Percentiles rank a stretch among this genome's conserved stretches.
Conservation (phyloP, 305 asterid species). For the Fraxinus albicans region DNA sequence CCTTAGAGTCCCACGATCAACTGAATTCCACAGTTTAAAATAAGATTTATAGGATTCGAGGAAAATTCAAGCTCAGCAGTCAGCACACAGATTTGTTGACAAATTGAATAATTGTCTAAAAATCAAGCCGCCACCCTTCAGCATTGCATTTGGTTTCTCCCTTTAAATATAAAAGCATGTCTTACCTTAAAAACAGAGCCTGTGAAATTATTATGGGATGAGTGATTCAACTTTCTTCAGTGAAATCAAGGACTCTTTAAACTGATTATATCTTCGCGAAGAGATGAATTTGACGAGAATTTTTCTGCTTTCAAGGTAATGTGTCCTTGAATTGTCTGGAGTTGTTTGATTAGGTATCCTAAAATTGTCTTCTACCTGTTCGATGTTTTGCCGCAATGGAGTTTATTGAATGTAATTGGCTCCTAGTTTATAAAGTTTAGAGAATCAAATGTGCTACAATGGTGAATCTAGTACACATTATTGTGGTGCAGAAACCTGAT, state of each 20-base stretch:
- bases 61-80: background rate
- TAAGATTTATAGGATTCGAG: background rate
- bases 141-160: background rate
- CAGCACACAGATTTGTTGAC: background rate
- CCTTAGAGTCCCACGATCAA: too few relatives aligned
- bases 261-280: background rate
- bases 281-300: background rate
- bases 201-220: background rate
- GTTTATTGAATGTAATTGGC: background rate
- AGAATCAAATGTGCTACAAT: background rate
- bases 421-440: background rate
- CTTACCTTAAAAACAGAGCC: background rate
- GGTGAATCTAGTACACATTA: background rate
- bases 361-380: background rate
- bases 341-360: background rate
- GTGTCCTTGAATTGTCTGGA: background rate
- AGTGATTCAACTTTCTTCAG: background rate
- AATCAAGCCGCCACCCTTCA: too few relatives aligned
- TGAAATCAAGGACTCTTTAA: too few relatives aligned
- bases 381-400: background rate
- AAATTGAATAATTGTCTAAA: background rate
- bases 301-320: background rate
- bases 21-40: too few relatives aligned
- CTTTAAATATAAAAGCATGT: background rate
- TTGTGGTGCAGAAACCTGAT: conserved; percentile 10